phyloP scores from a whole-genome alignment of 208 protist species.

The Trypanosoma mega region DNA sequence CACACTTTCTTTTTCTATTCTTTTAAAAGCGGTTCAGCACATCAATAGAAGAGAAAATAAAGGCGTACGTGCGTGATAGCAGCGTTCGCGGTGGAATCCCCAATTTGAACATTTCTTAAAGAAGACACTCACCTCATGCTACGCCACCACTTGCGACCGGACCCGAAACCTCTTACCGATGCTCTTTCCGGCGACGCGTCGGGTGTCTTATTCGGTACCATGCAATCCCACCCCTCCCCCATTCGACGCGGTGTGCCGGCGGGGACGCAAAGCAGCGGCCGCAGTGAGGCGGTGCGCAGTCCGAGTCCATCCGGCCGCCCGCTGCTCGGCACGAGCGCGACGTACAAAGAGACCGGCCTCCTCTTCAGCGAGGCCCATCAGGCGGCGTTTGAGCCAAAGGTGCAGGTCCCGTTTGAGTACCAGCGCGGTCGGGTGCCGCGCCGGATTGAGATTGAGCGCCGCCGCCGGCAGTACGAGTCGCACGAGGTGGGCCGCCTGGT shows the following conservation, averaged over 20 bases:
- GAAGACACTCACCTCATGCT: constrained; percentile 17
- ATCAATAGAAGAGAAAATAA: too few relatives aligned
- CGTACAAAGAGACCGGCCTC: constrained; percentile 75
- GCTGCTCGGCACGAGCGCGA: constrained; percentile 60
- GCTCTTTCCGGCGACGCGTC: neutral
- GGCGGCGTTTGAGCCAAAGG: constrained; percentile 94
- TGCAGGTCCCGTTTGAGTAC: constrained; percentile 93
- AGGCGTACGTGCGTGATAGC: too few relatives aligned
- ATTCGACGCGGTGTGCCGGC: neutral
- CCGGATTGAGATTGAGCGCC: constrained; percentile 94
- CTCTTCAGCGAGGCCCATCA: constrained; percentile 77
- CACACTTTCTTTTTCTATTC: too few relatives aligned
- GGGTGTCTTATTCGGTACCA: neutral
- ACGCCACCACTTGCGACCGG: constrained; percentile 25
- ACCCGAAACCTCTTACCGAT: neutral
- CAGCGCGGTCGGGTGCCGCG: constrained; percentile 89
- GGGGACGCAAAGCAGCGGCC: constrained; percentile 1
- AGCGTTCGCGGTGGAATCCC: too few relatives aligned
- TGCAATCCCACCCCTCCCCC: neutral
- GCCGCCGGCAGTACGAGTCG: constrained; percentile 89
- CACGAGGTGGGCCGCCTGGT: constrained; percentile 82
- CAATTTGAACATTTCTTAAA: too few relatives aligned
- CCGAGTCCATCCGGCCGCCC: neutral
- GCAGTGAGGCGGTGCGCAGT: neutral
- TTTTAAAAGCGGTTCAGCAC: too few relatives aligned